Evolutionary conservation across 306 rosid species (phyloP), one percentile per base, ranked within the genome.

Genomic region (Castanopsis chinensis): DNA sequence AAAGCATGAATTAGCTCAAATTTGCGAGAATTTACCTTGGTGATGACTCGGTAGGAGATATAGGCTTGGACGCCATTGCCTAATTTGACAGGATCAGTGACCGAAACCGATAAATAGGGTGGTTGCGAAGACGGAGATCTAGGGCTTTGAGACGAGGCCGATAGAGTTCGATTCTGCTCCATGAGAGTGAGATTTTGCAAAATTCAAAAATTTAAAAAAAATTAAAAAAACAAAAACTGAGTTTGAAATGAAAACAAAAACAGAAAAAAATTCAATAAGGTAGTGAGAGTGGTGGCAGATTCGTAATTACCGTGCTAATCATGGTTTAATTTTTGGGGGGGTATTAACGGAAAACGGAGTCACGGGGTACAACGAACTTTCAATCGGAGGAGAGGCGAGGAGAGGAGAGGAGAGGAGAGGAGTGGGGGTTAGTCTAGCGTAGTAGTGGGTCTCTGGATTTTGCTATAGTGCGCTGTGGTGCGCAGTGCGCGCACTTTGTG

Each of bases 41-140:
- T 91, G 85, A 93, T 90, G 80, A 92, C 99, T 80, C 99, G 94
- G 80, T 95, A 95, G 30, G 99, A 95, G 85, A 95, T 89, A 78
- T 92, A 95, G 51, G 99, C 89, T 82, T 95, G 99, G 79, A 95
- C 98, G 85, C 99, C 99, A 91, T 93, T 95, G 83, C 99, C 98
- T 78, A 95, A 91, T 85, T 95, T 95, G 76, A 95, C 98, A 55
- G 98, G 98, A 90, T 95, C 99, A 45, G 94, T 88, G 33, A 95
- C 96, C 12, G 91, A 91, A 71, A 95, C 99, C 10, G 92, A 91
- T 20, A 95, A 94, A 3, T 41, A 41, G 45, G 45, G 45, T 2
- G 94, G 98, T 84, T 86, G 94, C 49, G 98, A 90, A 3, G 91
- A 86, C 69, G 93, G 97, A 79, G 98, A 95, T 93, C 99, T 95